A percentile compares a stretch with the other conserved stretches of the same genome.
Conservation (phyloP, 176 grass and related monocot genomes). For the Musa acuminata region DNA sequence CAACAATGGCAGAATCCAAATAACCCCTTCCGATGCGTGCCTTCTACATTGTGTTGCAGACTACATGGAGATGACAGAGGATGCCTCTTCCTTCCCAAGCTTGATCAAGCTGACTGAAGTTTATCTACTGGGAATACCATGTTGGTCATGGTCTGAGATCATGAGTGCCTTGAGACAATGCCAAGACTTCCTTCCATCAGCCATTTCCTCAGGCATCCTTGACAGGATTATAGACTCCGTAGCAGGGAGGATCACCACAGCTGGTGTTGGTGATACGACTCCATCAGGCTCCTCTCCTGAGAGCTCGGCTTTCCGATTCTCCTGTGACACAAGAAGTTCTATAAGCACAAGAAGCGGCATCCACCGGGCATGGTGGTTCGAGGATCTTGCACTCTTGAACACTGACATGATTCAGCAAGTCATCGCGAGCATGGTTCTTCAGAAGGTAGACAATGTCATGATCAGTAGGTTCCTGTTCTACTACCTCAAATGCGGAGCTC, state of each 20-base stretch:
- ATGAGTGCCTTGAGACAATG: slow-evolving; percentile 65
- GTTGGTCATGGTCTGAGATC: slow-evolving; percentile 60
- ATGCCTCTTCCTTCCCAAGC: slow-evolving; percentile 24
- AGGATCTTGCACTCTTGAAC: slow-evolving; percentile 49
- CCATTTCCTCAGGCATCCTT: slow-evolving; percentile 37
- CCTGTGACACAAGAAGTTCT: slow-evolving; percentile 74
- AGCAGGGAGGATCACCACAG: slow-evolving; percentile 37
- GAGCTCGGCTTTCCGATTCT: slow-evolving; percentile 76
- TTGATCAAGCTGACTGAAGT: slow-evolving; percentile 43
- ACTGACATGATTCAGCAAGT: slow-evolving; percentile 43
- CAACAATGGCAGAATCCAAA: slow-evolving; percentile 21
- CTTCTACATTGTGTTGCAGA: slow-evolving; percentile 43
- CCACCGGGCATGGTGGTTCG: slow-evolving; percentile 68
- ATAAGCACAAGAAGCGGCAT: slow-evolving; percentile 38
- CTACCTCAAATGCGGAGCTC: slow-evolving; percentile 58
- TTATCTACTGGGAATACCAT: slow-evolving; percentile 45
- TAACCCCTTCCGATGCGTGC: slow-evolving; percentile 51
- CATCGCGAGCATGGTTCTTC: slow-evolving; percentile 39
- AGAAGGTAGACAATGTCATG: slow-evolving; percentile 41
- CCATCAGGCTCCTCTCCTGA: slow-evolving; percentile 69
- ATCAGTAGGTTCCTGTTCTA: slow-evolving; percentile 74
- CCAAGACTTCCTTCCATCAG: slow-evolving; percentile 43
- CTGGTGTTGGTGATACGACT: slow-evolving; percentile 34
- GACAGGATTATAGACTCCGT: slow-evolving; percentile 40
- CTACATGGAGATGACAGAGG: slow-evolving; percentile 55